Base-by-base conservation (phyloP, 768 basidiomycete genomes). In the Panellus pusillus region DNA sequence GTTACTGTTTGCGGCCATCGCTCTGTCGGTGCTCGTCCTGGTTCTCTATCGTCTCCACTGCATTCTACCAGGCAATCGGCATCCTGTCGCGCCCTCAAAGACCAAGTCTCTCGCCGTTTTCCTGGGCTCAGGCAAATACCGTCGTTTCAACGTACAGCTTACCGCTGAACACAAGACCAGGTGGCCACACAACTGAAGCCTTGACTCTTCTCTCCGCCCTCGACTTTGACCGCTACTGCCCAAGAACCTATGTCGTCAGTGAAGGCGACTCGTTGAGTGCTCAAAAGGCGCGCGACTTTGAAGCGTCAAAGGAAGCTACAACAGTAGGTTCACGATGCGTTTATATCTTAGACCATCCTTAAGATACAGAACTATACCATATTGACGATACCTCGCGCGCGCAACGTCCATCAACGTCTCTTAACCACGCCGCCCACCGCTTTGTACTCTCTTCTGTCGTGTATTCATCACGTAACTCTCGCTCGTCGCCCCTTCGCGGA, bases 101-200 rank as follows among this genome's bases (percentile, higher is more conserved):
- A 54, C 56, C 19, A 57, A 62, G 48, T 58, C 57, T 35, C 71
- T 97, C 14, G 93, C 90, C 4, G 82, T 97, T 47, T 97, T 98
- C 64, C 81, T 98, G 12, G 96, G 96, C 52, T 98, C 96, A 67
- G 95, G 95, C 90, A 64, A 65, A 77, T 70, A 18, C 44, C 54
- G 54, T 47, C 49, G 29, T 44, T 11, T 32, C 18, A 20, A n/a
- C n/a, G n/a, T 24, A 52, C 37, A 14, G 46, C 32, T 27, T 17
- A 31, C 24, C 36, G 52, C 17, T 52, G 51, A 40, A 56, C 59
- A 48, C 32, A 58, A 54, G 49, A 48, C 43, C 65, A 98, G 96
- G 97, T 41, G 97, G 97, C 0, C 97, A 99, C 72, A 97, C 94
- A 14, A 84, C 80, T 57, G 97, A 99, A 75, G 89, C 87, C 39